Evolutionary conservation across 2,329 filamentous ascomycete genomes (phyloP).

Genomic region (Dactylellina drechsleri): DNA sequence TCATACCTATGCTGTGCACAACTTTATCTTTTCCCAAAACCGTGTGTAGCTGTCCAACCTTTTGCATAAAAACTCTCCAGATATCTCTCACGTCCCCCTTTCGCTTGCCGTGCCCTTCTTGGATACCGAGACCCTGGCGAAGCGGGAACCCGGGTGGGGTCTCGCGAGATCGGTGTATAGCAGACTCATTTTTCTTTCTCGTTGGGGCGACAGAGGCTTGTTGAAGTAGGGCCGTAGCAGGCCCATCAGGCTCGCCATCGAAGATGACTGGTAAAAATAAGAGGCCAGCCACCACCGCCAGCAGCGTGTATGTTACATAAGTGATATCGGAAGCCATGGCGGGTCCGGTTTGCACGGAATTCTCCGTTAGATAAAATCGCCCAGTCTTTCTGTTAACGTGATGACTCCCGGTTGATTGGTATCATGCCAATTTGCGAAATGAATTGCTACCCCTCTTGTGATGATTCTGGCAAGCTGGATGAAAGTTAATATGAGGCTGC

Average conservation of each 20-base stretch:
- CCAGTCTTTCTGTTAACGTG: not conserved
- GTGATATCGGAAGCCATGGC: constrained; percentile 49
- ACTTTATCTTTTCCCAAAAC: constrained; percentile 75
- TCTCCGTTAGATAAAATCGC: constrained; percentile 1
- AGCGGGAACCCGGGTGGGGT: constrained; percentile 86
- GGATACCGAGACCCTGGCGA: constrained; percentile 70
- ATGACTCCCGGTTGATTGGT: not conserved
- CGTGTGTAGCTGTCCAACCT: constrained; percentile 61
- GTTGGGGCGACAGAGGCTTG: constrained; percentile 83
- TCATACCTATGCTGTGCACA: constrained; percentile 49
- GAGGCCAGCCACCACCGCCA: constrained; percentile 73
- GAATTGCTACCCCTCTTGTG: not conserved
- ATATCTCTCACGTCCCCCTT: constrained; percentile 92
- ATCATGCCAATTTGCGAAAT: not conserved
- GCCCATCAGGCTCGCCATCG: constrained; percentile 83
- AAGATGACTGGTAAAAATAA: constrained; percentile 76
- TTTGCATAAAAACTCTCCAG: constrained; percentile 76
- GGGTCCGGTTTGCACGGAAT: constrained; percentile 17
- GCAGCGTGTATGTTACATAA: constrained; percentile 69
- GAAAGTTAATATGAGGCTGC: constrained; percentile 7
- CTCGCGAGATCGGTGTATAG: constrained; percentile 83
- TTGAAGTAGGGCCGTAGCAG: constrained; percentile 87
- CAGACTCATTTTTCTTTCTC: constrained; percentile 83
- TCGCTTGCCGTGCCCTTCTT: constrained; percentile 65
- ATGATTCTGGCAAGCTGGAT: not conserved